Conservation (phyloP, 2,329 filamentous ascomycete genomes). For the Cercospora sp. region DNA sequence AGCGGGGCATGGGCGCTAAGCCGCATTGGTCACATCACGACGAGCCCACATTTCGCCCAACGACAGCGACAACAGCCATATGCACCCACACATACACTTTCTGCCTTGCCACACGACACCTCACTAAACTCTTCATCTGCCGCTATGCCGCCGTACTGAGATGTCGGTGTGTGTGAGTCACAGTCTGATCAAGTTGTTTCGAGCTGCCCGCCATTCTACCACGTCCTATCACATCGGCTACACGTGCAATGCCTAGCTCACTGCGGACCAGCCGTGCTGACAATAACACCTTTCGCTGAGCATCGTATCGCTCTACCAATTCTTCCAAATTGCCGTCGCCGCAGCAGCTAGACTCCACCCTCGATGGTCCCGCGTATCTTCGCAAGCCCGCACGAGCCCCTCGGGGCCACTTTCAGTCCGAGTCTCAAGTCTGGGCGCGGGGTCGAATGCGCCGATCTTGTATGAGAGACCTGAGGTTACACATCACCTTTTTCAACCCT, state of each 20-base stretch:
- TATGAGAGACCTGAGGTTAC: neutral
- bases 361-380: neutral
- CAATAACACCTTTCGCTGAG: neutral
- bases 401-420: neutral
- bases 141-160: neutral
- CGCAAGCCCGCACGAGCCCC: neutral
- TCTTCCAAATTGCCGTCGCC: neutral
- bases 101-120: neutral
- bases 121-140: neutral
- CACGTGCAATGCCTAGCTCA: neutral
- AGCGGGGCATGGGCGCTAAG: constrained; percentile 1
- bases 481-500: neutral
- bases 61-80: neutral
- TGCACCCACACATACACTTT: neutral
- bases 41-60: neutral
- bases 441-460: neutral
- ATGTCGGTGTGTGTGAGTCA: neutral
- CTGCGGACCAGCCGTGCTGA: neutral
- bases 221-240: neutral
- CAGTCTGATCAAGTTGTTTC: neutral
- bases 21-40: neutral
- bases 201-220: neutral
- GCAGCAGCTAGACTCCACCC: neutral
- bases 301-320: neutral
- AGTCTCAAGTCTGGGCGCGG: neutral